Conservation (phyloP, 225 moss, liverwort and hornwort genomes). For the Neckera pumila region DNA sequence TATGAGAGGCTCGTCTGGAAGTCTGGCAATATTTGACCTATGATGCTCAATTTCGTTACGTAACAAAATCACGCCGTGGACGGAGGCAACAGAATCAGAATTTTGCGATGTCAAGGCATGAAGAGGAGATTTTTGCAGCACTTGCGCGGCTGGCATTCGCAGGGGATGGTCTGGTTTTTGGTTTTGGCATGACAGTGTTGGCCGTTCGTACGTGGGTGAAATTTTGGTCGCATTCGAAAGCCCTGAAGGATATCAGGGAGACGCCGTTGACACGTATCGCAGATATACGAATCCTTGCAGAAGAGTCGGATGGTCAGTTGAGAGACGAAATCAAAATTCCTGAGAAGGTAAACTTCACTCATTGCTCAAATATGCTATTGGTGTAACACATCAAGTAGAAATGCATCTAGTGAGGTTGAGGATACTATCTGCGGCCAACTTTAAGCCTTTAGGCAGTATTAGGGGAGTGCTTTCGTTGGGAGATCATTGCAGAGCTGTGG, state of each 20-base stretch:
- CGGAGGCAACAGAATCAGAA: background rate
- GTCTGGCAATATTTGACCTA: background rate
- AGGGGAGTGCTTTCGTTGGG: background rate
- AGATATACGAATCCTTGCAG: slow-evolving; percentile 69
- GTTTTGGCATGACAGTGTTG: slow-evolving; percentile 76
- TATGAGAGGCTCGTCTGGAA: background rate
- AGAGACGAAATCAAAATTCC: slow-evolving; percentile 5
- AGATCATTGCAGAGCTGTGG: background rate
- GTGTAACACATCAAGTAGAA: background rate
- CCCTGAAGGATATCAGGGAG: slow-evolving; percentile 76
- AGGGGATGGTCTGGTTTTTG: slow-evolving; percentile 84
- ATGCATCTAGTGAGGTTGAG: background rate
- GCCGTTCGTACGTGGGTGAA: slow-evolving; percentile 89
- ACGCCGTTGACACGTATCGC: slow-evolving; percentile 75
- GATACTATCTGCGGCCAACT: background rate
- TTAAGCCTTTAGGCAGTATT: background rate
- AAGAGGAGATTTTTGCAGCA: slow-evolving; percentile 80
- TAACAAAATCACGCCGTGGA: background rate
- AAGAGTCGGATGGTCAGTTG: slow-evolving; percentile 19
- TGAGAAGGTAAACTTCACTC: slow-evolving; percentile 18
- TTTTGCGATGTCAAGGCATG: slow-evolving; percentile 61
- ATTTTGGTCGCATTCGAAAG: slow-evolving; percentile 76
- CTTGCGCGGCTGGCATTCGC: slow-evolving; percentile 82
- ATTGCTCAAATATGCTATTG: background rate
- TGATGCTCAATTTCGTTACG: background rate